These are phyloP conservation scores for Leishmania braziliensis DNA, from an alignment of 208 protist species.

Conservation along the genomic window DNA sequence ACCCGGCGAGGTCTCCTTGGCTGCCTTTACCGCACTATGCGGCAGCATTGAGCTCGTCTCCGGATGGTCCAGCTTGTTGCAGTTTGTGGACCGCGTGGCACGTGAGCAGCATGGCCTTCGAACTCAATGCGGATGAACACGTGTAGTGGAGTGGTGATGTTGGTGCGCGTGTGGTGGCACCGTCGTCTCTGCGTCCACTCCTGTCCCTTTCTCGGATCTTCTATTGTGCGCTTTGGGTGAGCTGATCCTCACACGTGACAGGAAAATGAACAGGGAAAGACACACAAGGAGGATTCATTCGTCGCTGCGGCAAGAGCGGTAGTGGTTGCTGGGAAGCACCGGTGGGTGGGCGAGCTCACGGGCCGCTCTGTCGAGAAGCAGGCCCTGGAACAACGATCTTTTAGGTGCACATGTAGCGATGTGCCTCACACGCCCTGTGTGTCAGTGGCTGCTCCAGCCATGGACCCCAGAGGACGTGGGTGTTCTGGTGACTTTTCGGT, in stretches of 20 bases:
- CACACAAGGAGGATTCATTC: too few relatives aligned
- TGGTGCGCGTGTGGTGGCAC: neutral
- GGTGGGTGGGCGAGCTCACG: neutral
- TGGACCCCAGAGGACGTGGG: neutral
- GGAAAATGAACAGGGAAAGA: neutral
- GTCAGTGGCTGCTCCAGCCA: neutral
- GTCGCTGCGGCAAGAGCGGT: neutral
- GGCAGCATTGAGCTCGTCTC: slow-evolving; percentile 50
- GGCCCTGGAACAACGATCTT: neutral
- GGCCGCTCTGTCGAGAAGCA: neutral
- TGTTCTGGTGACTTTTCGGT: neutral
- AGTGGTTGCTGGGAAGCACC: neutral
- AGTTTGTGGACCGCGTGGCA: slow-evolving; percentile 37
- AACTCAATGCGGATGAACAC: neutral
- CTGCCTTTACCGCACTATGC: slow-evolving; percentile 67
- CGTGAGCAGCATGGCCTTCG: slow-evolving; percentile 3
- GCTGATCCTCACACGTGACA: neutral
- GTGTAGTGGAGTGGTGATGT: neutral
- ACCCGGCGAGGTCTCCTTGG: slow-evolving; percentile 68
- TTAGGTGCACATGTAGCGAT: neutral
- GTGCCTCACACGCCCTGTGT: neutral
- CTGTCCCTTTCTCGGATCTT: neutral
- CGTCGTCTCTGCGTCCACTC: neutral
- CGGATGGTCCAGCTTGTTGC: slow-evolving; percentile 31
- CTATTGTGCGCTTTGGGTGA: neutral